A percentile compares a stretch with the other conserved stretches of the same genome.
These are phyloP conservation scores for Stygiomarasmius scandens DNA, from an alignment of 1,284 basidiomycete genomes.

Conservation along the genomic window DNA sequence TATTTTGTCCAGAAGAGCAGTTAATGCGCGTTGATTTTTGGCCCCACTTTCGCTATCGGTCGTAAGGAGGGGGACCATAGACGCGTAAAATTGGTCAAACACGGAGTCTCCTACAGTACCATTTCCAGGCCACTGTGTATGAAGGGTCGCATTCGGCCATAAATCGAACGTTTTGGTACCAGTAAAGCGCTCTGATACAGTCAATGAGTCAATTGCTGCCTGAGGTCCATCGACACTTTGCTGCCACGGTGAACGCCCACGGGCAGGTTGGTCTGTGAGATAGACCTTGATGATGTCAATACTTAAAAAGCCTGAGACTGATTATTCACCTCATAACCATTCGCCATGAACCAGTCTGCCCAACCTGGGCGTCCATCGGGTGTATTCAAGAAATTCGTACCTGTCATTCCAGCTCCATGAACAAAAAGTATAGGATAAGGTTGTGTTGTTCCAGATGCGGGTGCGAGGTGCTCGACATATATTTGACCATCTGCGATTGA, in stretches of 20 bases:
- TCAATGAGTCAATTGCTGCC: conserved; percentile 29
- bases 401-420: conserved; percentile 53
- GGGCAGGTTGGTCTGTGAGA: conserved; percentile 49
- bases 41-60: conserved; percentile 33
- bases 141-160: conserved; percentile 49
- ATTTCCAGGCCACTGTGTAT: conserved; percentile 56
- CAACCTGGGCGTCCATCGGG: conserved; percentile 52
- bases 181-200: conserved; percentile 45
- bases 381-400: conserved; percentile 49
- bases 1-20: conserved; percentile 37
- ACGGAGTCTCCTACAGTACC: conserved; percentile 45
- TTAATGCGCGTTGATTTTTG: conserved; percentile 34
- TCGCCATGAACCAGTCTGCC: conserved; percentile 50
- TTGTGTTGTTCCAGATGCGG: conserved; percentile 34
- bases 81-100: conserved; percentile 48
- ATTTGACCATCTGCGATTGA: conserved; percentile 42
- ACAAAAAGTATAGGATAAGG: conserved; percentile 46
- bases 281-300: conserved; percentile 43
- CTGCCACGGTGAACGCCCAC: conserved; percentile 51
- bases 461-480: conserved; percentile 51
- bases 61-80: conserved; percentile 35
- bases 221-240: conserved; percentile 40
- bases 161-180: conserved; percentile 39
- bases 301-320: not conserved
- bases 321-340: conserved; percentile 45